phyloP scores from a whole-genome alignment of 208 protist genomes.

The Trypanosoma mega region DNA sequence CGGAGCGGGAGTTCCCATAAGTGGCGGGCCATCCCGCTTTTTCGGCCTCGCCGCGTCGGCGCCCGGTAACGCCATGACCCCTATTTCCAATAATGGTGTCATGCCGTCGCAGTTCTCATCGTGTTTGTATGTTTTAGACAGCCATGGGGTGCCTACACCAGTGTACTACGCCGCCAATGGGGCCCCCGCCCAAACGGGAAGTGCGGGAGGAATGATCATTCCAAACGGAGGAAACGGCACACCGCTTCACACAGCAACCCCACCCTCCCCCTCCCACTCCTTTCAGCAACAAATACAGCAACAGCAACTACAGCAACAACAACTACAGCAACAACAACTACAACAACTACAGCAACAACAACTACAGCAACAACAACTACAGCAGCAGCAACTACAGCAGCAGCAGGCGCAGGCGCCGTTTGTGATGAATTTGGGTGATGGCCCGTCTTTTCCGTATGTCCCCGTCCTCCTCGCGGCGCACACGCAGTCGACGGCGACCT shows the following conservation, averaged over 20 bases:
- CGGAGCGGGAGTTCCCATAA: too few species aligned
- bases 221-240: too few species aligned
- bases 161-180: neutral
- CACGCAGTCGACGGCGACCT: too few species aligned
- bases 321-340: neutral
- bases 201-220: too few species aligned
- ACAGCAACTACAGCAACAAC: neutral
- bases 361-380: too few species aligned
- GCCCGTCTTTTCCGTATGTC: neutral
- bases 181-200: neutral
- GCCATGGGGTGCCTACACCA: neutral
- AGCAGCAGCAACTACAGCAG: too few species aligned
- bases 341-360: too few species aligned
- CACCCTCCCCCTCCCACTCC: too few species aligned
- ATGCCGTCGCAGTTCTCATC: neutral
- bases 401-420: too few species aligned
- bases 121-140: neutral
- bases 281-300: neutral
- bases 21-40: slow-evolving; percentile 2
- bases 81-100: neutral
- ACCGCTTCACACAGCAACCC: too few species aligned
- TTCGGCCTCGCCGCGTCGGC: neutral
- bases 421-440: neutral
- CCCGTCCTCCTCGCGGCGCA: neutral
- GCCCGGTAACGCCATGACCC: too few species aligned